These are phyloP conservation scores for Achlya hypogyna DNA, from an alignment of 352 stramenopile genomes.

Conservation along the genomic window DNA sequence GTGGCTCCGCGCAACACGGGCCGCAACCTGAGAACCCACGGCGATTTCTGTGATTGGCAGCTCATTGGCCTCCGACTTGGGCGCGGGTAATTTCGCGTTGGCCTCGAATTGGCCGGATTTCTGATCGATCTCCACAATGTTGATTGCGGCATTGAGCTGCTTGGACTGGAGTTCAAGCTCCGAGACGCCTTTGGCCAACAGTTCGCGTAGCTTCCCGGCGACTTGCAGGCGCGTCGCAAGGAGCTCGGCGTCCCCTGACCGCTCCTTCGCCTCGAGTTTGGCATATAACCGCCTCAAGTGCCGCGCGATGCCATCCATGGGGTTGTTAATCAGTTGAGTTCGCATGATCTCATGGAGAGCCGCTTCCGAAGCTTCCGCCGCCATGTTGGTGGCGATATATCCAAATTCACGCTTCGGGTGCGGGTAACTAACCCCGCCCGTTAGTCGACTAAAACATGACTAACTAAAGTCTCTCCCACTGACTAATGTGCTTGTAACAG, in stretches of 20 bases:
- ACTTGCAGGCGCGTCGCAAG: constrained; percentile 28
- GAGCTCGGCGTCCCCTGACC: constrained; percentile 9
- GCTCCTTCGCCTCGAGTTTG: constrained; percentile 34
- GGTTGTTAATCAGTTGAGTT: constrained; percentile 73
- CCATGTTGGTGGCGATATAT: background rate
- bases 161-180: constrained; percentile 44
- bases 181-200: constrained; percentile 44
- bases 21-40: constrained; percentile 49
- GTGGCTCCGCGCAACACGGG: constrained; percentile 66
- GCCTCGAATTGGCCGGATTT: background rate
- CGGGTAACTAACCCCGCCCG: no score
- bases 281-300: constrained; percentile 54
- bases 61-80: constrained; percentile 14
- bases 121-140: constrained; percentile 38
- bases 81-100: constrained; percentile 17
- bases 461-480: no score
- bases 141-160: constrained; percentile 41
- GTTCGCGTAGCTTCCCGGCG: constrained; percentile 54
- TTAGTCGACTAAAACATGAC: no score
- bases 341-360: constrained; percentile 57
- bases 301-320: constrained; percentile 53
- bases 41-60: constrained; percentile 28
- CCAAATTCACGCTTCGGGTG: background rate
- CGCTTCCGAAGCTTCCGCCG: constrained; percentile 28
- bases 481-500: no score